Base-by-base conservation (phyloP, 805 yeast genomes). In the Candida dendrica region DNA sequence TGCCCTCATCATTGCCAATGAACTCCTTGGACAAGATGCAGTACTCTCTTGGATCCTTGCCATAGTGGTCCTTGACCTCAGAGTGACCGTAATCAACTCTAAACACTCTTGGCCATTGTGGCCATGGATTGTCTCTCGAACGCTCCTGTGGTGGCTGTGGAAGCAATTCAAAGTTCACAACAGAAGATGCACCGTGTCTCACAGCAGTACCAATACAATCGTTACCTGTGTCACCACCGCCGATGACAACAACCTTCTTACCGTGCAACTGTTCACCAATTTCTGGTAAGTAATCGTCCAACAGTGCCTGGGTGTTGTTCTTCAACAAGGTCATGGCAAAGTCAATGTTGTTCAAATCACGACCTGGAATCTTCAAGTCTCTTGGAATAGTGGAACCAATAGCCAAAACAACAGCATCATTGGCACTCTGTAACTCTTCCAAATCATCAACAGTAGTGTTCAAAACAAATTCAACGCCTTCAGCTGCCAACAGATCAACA, bases 221-320 rank as follows among this genome's bases (percentile, higher is more conserved):
- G 62, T 91, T 91, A 78, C 98, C 98, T 30, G 98, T 91, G 66
- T 91, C 98, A 79, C 98, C 98, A 72, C 98, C 98, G 58, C 98
- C 98, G 71, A 91, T 91, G 42, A 91, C 98, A 57, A 91, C 81
- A 43, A 91, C 98, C 49, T 85, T 73, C 74, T 91, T 93, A 53
- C 93, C 98, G 47, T 74, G 79, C 46, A 91, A 64, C 47, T 75
- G 73, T 50, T 74, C 69, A 51, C 84, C 77, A 45, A 91, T 83
- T 43, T 80, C 84, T 48, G 81, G 93, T 63, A 93, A 72, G 55
- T 84, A 77, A 52, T 81, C 81, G 44, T 84, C 87, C 51, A 93
- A 75, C 57, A 93, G 73, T 3, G 96, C 95, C 68, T 88, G 77
- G 43, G 98, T 91, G 72, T 93, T 93, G 59, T 81, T 70, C 59